phyloP scores from a whole-genome alignment of 1,139 yeast genomes.

The Hemisphaericaspora xylofermentans region DNA sequence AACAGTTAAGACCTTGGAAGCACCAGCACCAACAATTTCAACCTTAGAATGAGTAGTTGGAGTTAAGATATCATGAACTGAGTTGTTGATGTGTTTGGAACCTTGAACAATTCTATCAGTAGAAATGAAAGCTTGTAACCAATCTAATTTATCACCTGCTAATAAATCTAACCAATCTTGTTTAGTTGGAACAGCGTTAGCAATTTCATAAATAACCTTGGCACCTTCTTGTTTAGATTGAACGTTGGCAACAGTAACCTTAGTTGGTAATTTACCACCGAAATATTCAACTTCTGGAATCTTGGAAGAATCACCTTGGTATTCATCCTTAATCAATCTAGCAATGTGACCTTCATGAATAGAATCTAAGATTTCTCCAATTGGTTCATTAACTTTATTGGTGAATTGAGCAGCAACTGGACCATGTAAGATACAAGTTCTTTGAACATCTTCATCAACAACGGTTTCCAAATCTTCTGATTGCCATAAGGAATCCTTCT shows the following conservation, averaged over 20 bases:
- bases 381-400: constrained; percentile 85
- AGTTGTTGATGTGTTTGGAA: constrained; percentile 71
- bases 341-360: constrained; percentile 89
- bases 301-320: constrained; percentile 63
- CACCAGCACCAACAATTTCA: constrained; percentile 54
- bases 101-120: constrained; percentile 85
- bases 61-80: constrained; percentile 74
- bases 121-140: constrained; percentile 91
- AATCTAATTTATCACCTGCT: constrained; percentile 75
- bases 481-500: constrained; percentile 99
- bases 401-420: constrained; percentile 98
- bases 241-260: constrained; percentile 36
- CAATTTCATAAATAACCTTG: constrained; percentile 37
- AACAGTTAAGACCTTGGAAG: constrained; percentile 58
- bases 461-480: constrained; percentile 96
- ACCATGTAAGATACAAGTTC: constrained; percentile 97
- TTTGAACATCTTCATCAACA: constrained; percentile 92
- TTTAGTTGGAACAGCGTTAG: constrained; percentile 47
- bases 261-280: constrained; percentile 60
- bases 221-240: constrained; percentile 35
- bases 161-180: constrained; percentile 74
- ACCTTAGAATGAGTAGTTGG: constrained; percentile 70
- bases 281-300: constrained; percentile 91
- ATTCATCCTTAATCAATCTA: constrained; percentile 65
- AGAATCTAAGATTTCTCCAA: constrained; percentile 81